A percentile compares a stretch with the other conserved stretches of the same genome.
phyloP scores from a whole-genome alignment of 2,329 filamentous ascomycete genomes.

The Saccharata proteae region DNA sequence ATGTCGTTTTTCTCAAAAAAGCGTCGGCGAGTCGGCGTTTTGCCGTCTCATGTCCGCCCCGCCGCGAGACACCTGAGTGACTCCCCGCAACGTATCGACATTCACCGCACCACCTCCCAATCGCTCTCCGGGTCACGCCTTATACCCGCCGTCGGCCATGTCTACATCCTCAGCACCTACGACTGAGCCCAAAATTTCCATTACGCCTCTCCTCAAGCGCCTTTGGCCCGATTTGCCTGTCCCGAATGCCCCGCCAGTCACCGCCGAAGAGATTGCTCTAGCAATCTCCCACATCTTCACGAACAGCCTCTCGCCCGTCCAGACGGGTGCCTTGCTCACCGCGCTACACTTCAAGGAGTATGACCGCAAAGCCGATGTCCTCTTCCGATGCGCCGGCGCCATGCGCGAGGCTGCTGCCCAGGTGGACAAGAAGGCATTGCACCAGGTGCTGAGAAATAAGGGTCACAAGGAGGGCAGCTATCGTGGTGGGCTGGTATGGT shows the following conservation, averaged over 20 bases:
- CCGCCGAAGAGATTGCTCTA: conserved; percentile 72
- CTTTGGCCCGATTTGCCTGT: conserved; percentile 48
- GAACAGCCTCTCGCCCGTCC: conserved; percentile 74
- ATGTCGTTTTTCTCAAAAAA: too few species aligned
- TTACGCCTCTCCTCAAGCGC: conserved; percentile 61
- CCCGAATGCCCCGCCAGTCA: conserved; percentile 39
- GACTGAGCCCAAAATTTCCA: conserved; percentile 31
- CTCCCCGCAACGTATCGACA: too few species aligned
- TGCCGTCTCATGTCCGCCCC: too few species aligned
- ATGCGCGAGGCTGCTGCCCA: conserved; percentile 72
- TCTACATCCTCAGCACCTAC: conserved; percentile 14
- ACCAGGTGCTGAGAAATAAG: conserved; percentile 46
- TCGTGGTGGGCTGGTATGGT: conserved; percentile 65
- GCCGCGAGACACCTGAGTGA: too few species aligned
- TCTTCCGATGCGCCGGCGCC: conserved; percentile 68
- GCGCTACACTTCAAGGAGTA: conserved; percentile 83
- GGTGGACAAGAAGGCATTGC: conserved; percentile 54
- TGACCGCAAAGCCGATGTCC: conserved; percentile 72
- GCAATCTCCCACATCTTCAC: conserved; percentile 88
- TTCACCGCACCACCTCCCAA: too few species aligned
- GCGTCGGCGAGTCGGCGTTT: too few species aligned
- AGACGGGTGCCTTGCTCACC: conserved; percentile 77
- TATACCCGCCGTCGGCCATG: too few species aligned
- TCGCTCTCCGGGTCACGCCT: too few species aligned
- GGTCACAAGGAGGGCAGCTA: conserved; percentile 62